Conservation (phyloP, 805 yeast species). For the Yamadazyma philogaea region DNA sequence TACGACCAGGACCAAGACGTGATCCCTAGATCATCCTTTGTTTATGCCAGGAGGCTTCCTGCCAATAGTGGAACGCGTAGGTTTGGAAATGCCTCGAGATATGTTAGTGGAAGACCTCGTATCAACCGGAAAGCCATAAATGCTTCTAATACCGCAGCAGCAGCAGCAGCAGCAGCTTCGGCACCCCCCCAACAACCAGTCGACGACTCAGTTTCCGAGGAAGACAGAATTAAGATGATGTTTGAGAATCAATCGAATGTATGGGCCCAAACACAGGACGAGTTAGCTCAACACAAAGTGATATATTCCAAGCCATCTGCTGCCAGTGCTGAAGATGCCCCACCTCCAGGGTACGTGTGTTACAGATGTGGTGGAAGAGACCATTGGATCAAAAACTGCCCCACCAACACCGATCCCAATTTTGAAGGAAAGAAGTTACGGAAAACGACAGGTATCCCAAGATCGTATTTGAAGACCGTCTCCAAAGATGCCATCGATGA, state of each 20-base stretch:
- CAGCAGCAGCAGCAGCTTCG: conserved; percentile 8
- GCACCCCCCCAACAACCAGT: conserved; percentile 19
- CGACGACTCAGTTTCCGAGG: conserved; percentile 61
- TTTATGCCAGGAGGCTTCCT: conserved; percentile 78
- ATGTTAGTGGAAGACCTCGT: conserved; percentile 68
- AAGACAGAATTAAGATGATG: conserved; percentile 85
- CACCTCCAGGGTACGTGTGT: conserved; percentile 95
- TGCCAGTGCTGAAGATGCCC: conserved; percentile 57
- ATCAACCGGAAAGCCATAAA: conserved; percentile 40
- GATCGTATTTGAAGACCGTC: conserved; percentile 81
- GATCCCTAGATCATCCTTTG: conserved; percentile 85
- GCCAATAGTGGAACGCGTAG: conserved; percentile 43
- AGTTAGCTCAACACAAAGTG: conserved; percentile 81
- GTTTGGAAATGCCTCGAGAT: conserved; percentile 60
- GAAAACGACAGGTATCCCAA: conserved; percentile 96
- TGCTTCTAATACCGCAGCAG: conserved; percentile 15
- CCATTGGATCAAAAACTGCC: conserved; percentile 96
- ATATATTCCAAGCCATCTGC: conserved; percentile 51
- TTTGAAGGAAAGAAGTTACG: conserved; percentile 90
- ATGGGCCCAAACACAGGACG: conserved; percentile 93
- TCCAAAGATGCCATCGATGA: conserved; percentile 72
- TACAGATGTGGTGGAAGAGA: conserved; percentile 91
- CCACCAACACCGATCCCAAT: conserved; percentile 87
- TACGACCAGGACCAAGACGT: conserved; percentile 86
- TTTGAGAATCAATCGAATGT: conserved; percentile 90